Conservation (phyloP, 2,329 filamentous ascomycete genomes). For the Simplicillium sp. region DNA sequence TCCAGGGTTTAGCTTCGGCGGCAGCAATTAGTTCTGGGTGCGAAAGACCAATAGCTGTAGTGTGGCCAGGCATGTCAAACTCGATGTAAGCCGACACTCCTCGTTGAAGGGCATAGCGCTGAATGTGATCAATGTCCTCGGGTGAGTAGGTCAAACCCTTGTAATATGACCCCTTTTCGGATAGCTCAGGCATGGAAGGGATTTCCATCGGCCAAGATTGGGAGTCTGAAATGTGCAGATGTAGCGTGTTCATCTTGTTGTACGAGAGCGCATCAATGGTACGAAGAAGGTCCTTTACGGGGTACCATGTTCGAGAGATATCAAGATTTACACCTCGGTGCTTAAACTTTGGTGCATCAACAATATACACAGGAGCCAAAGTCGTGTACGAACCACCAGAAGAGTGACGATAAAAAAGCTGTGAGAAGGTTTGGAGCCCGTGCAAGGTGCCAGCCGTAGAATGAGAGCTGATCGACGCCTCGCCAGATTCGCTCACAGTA, state of each 20-base stretch:
- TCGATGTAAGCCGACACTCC: slow-evolving; percentile 64
- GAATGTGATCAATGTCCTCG: slow-evolving; percentile 53
- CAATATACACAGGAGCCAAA: slow-evolving; percentile 54
- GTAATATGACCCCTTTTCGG: slow-evolving; percentile 64
- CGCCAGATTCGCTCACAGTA: slow-evolving; percentile 41
- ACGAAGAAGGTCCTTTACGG: slow-evolving; percentile 51
- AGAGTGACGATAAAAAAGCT: slow-evolving; percentile 63
- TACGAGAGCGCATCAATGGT: slow-evolving; percentile 62
- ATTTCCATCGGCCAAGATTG: slow-evolving; percentile 74
- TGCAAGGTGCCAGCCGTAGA: slow-evolving; percentile 56
- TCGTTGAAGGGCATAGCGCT: slow-evolving; percentile 59
- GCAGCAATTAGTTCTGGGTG: slow-evolving; percentile 65
- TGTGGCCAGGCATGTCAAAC: slow-evolving; percentile 76
- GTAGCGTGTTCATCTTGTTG: slow-evolving; percentile 68
- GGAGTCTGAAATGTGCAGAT: slow-evolving; percentile 65
- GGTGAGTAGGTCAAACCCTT: slow-evolving; percentile 59
- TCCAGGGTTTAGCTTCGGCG: neutral
- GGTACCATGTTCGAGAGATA: slow-evolving; percentile 58
- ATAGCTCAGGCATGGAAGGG: slow-evolving; percentile 58
- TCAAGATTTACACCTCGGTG: slow-evolving; percentile 71
- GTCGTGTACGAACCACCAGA: slow-evolving; percentile 50
- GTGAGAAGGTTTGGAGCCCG: slow-evolving; percentile 61
- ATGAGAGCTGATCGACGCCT: slow-evolving; percentile 48
- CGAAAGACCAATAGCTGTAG: slow-evolving; percentile 47
- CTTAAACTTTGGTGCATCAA: slow-evolving; percentile 56